Evolutionary conservation across 768 basidiomycete species (phyloP), one percentile per base, ranked within the genome.

Genomic region (Lentinula edodes): DNA sequence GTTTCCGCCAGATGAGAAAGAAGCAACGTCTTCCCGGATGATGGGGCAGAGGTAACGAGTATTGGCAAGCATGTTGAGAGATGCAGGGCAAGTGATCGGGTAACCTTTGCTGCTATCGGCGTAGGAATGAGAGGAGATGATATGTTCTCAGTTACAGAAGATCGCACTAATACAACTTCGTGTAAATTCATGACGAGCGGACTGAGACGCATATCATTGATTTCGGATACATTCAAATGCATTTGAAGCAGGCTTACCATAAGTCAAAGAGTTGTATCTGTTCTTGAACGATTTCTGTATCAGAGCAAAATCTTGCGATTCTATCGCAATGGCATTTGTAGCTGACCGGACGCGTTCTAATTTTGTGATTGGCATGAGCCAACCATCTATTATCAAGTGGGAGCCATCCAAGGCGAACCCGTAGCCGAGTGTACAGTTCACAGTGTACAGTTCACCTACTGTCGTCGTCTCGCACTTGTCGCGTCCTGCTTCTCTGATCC

Each of bases 21-120:
- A 13, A 94, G 73, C 5, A 93, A 78, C 0, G 89, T 85, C 70
- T 98, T 98, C 54, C 97, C 97, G 1, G 92, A 86, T 1, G 94
- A 95, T 0, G 94, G 87, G 0, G 91, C 74, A 0, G 95, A 93
- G 1, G 93, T 90, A 15, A 99, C 71, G 13, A 99, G 86, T 10
- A 84, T 84, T 3, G 97, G 95, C 0, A 89, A 72, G 3, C 89
- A 84, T 43, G 86, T 78, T 1, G 88, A 89, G 2, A 89, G 66
- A 61, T 86, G 80, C 12, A 86, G 69, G 0, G 88, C 86, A 38
- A 98, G 77, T 15, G 78, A 70, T 6, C 80, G 83, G 7, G 96
- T 78, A 1, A 89, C 79, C 16, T 75, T 56, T 2, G 79, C 75
- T 3, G 89, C 79, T 1, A 90, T 82, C 0, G 83, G 74, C 0